Evolutionary conservation across 257 asterid genomes (phyloP), one percentile per base, ranked within the genome.

Genomic region (Plantago ovata): DNA sequence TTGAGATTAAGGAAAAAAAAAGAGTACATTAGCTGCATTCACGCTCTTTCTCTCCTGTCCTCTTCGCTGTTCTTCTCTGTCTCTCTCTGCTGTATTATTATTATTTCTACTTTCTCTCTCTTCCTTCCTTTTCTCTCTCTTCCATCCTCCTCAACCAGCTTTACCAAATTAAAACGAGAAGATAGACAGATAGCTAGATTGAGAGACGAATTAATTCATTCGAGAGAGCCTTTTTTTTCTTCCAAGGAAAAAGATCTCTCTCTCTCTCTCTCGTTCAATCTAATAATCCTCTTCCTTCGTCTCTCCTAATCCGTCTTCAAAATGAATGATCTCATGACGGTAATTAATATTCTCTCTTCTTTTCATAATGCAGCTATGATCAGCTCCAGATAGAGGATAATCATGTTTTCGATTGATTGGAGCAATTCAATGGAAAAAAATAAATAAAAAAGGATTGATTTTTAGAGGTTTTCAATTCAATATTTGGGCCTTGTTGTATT

Each of bases 261-360:
- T 14, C 8, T 54, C 44, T 33, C 8, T 53, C 40, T 54, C 60
- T 41, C 28, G 46, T 55, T 20, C 42, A 38, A 36, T 14, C 28
- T 57, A n/a, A n/a, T 60, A 63, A 64, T 61, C 36, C 36, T 28
- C 36, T 28, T 28, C 36, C 36, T 6, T 28, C 36, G 36, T 8
- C 2, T 28, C 36, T 28, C 36, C 3, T 62, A 44, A 66, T 65
- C 60, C 60, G 39, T 72, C 82, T 45, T 65, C 83, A 66, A 13
- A 49, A 87, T 84, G 95, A 87, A 87, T 45, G 89, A 87, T 72
- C 95, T 87, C 56, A 69, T 87, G 77, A 40, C 87, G 75, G 95
- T 83, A 72, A 64, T 41, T 53, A 52, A 28, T 13, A 19, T 36
- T 59, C 12, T 16, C 28, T 61, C 51, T 58, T 50, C 18, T 5